Percentiles rank a stretch among this genome's conserved stretches.
phyloP scores from a whole-genome alignment of 202 grass and related monocot species.

The Miscanthus sacchariflorus region DNA sequence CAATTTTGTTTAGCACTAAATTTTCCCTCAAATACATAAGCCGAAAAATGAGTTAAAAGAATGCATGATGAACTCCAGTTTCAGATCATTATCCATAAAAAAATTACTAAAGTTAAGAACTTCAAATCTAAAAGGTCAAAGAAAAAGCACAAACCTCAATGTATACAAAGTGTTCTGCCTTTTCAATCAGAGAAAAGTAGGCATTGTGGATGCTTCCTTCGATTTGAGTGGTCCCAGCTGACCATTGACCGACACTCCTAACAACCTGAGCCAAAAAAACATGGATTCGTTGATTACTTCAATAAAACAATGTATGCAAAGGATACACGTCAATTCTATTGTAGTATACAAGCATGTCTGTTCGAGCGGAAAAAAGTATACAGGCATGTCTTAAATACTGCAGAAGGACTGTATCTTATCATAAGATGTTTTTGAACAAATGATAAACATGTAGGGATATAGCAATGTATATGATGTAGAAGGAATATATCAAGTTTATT shows the following conservation, averaged over 20 bases:
- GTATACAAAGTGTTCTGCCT: conserved; percentile 93
- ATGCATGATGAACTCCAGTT: conserved; percentile 10
- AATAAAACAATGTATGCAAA: neutral
- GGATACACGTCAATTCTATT: neutral
- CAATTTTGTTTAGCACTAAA: conserved; percentile 26
- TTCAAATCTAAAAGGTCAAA: conserved; percentile 34
- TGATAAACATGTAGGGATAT: neutral
- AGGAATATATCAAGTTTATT: conserved; percentile 4
- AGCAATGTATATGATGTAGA: too few relatives aligned
- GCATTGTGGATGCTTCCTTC: conserved; percentile 98
- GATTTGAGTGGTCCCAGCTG: conserved; percentile 89
- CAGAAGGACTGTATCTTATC: conserved; percentile 4
- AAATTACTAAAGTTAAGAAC: conserved; percentile 30
- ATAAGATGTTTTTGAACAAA: neutral
- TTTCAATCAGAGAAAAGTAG: conserved; percentile 84
- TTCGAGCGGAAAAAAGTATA: neutral
- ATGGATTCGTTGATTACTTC: conserved; percentile 20
- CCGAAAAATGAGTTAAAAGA: conserved; percentile 35
- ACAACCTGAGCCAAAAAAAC: conserved; percentile 61
- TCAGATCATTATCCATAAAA: conserved; percentile 32
- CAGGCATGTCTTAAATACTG: conserved; percentile 11
- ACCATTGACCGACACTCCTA: conserved; percentile 97
- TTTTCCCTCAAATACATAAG: conserved; percentile 17
- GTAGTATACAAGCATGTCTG: conserved; percentile 20
- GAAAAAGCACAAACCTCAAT: conserved; percentile 71